Percentiles rank a stretch among this genome's conserved stretches.
Evolutionary conservation across 2,329 filamentous ascomycete genomes (phyloP).

Genomic region (Myriosclerotinia duriaeana): DNA sequence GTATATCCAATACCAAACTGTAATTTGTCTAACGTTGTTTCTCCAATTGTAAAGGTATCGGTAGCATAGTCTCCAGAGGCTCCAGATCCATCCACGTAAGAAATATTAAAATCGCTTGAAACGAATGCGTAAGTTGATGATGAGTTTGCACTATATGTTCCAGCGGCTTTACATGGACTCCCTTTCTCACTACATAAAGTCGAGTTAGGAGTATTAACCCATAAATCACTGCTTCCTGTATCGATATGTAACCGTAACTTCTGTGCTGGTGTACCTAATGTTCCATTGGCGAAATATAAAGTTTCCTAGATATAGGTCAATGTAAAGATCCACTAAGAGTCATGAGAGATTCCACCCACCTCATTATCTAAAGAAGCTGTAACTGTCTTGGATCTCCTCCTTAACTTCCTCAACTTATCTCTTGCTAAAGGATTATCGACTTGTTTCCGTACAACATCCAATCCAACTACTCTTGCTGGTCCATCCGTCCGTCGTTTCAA

Average conservation of each 20-base stretch:
- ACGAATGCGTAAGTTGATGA: constrained; percentile 77
- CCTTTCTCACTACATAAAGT: constrained; percentile 52
- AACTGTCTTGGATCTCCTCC: constrained; percentile 48
- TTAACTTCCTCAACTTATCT: constrained; percentile 45
- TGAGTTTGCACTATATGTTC: constrained; percentile 66
- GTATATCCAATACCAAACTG: constrained; percentile 74
- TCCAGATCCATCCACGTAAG: constrained; percentile 78
- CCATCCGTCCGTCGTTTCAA: constrained; percentile 36
- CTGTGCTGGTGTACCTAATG: constrained; percentile 62
- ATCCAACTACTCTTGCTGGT: constrained; percentile 38
- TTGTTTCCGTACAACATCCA: constrained; percentile 36
- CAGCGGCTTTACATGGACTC: constrained; percentile 58
- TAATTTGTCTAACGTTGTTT: constrained; percentile 52
- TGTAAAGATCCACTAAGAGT: constrained; percentile 7
- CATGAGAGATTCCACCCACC: constrained; percentile 41
- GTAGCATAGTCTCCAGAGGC: constrained; percentile 77
- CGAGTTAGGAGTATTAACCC: constrained; percentile 67
- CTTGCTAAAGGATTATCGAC: constrained; percentile 35
- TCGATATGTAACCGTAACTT: constrained; percentile 60
- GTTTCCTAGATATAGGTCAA: constrained; percentile 49
- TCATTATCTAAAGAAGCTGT: constrained; percentile 55
- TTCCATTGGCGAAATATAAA: constrained; percentile 63
- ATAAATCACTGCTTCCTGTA: constrained; percentile 68
- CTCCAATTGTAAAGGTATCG: constrained; percentile 66
- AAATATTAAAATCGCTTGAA: constrained; percentile 78